Evolutionary conservation across 2,329 filamentous ascomycete species (phyloP), one percentile per base, ranked within the genome.

Genomic region (Camptophora hylomeconis): DNA sequence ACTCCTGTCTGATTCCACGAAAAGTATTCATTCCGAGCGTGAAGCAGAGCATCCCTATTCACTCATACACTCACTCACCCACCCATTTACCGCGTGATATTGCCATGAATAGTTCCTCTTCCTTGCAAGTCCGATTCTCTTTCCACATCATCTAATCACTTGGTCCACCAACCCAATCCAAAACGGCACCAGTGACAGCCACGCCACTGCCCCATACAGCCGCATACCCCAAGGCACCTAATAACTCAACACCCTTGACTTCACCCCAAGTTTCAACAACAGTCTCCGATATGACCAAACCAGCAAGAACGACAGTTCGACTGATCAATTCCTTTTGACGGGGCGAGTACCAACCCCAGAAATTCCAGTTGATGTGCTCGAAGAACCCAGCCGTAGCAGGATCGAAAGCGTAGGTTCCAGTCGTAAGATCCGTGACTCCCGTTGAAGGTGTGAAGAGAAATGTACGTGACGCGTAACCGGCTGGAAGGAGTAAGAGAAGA

Each of bases 171-270:
- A 67, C 56, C 60, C 61, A 68, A 7, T 51, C 54, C 60, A 50
- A 68, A 53, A 49, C 69, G 49, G 41, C 63, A 53, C 77, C 78
- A 3, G 71, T 68, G 30, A 75, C 47, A 8, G 67, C 49, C 3
- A 71, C 67, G 5, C 77, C 79, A 13, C 65, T 45, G n/a, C 69
- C 70, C 83, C 83, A 94, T 19, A 87, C 61, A 13, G 61, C 60
- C 2, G 80, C 74, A 63, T 84, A 95, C 0, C 67, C 70, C 3
- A 63, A 57, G 2, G 84, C 81, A 7, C 86, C 87, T 1, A 60
- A 44, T 3, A 69, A 38, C 45, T 86, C 78, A 7, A 82, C 72
- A 4, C 81, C 79, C 24, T 71, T 62, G 12, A 94, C 58, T 0
- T 73, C 78, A 31, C 73, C 61, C 25, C 65, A 68, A 14, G 74